These are phyloP conservation scores for Scalesia atractyloides DNA, from an alignment of 129 eudicot genomes.

Conservation along the genomic window DNA sequence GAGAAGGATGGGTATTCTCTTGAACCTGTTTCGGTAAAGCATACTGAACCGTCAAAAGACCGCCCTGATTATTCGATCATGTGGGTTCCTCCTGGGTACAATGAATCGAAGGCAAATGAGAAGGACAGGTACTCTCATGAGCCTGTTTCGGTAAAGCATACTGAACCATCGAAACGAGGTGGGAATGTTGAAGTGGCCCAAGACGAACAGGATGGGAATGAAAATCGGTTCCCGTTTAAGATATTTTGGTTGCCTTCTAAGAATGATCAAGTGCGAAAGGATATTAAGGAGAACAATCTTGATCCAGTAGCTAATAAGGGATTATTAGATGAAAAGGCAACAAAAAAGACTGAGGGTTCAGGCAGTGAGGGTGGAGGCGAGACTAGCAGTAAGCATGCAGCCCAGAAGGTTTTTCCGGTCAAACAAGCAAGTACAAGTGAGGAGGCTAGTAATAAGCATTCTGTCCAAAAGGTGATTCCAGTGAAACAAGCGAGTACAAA, in stretches of 20 bases:
- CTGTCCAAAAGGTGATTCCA: conserved; percentile 43
- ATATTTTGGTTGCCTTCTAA: conserved; percentile 60
- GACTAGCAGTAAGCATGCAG: conserved; percentile 10
- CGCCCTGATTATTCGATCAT: conserved; percentile 45
- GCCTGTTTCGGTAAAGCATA: conserved; percentile 19
- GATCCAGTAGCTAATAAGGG: conserved; percentile 10
- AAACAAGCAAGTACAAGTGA: conserved; percentile 33
- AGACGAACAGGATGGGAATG: conserved; percentile 18
- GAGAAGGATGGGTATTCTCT: conserved; percentile 15
- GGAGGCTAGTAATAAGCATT: conserved; percentile 6
- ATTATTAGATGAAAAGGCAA: conserved; percentile 4
- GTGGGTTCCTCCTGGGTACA: conserved; percentile 52
- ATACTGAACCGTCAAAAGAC: conserved; percentile 25
- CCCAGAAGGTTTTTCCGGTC: conserved; percentile 48
- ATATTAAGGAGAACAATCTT: conserved; percentile 10
- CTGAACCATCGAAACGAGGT: conserved; percentile 19
- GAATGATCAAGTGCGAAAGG: conserved; percentile 32
- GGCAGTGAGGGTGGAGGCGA: conserved; percentile 23
- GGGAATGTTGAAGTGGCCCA: conserved; percentile 30
- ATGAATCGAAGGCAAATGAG: conserved; percentile 16
- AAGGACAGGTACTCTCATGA: conserved; percentile 24
- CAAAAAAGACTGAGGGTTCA: background rate
- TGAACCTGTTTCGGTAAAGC: conserved; percentile 30
- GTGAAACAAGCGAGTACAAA: conserved; percentile 42
- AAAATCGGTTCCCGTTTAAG: conserved; percentile 39